phyloP scores from a whole-genome alignment of 768 basidiomycete species.

The Hygrocybe punicea region DNA sequence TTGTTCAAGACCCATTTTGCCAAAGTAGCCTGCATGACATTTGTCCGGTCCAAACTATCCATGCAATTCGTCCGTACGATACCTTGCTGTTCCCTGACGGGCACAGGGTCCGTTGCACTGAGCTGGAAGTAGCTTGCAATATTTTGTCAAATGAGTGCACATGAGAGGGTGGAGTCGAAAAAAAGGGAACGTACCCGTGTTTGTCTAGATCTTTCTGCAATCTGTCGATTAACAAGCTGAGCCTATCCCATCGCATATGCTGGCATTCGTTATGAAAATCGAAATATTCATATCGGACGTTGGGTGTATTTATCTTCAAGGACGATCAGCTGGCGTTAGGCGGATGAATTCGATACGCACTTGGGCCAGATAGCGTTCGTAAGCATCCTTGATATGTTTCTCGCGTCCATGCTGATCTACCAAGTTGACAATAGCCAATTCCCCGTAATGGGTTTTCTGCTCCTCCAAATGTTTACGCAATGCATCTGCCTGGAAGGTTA shows the following conservation, averaged over 20 bases:
- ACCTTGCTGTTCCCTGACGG: conserved; percentile 64
- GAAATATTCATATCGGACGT: conserved; percentile 88
- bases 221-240: conserved; percentile 74
- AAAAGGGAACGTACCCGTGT: conserved; percentile 53
- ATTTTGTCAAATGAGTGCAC: background rate
- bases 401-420: conserved; percentile 94
- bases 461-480: conserved; percentile 71
- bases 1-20: conserved; percentile 80
- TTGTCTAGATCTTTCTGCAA: conserved; percentile 65
- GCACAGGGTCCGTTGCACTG: conserved; percentile 44
- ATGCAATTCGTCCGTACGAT: conserved; percentile 93
- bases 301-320: conserved; percentile 54
- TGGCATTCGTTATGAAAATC: conserved; percentile 97
- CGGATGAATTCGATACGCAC: conserved; percentile 32
- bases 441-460: conserved; percentile 71
- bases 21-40: conserved; percentile 90
- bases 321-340: conserved; percentile 3
- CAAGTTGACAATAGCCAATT: conserved; percentile 79
- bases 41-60: conserved; percentile 95
- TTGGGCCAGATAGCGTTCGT: conserved; percentile 71
- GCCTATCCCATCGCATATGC: conserved; percentile 92
- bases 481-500: conserved; percentile 53
- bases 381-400: conserved; percentile 91
- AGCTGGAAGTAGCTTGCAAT: conserved; percentile 81
- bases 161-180: background rate